phyloP scores from a whole-genome alignment of 108 stramenopile genomes.

The Fragilaria crotonensis region DNA sequence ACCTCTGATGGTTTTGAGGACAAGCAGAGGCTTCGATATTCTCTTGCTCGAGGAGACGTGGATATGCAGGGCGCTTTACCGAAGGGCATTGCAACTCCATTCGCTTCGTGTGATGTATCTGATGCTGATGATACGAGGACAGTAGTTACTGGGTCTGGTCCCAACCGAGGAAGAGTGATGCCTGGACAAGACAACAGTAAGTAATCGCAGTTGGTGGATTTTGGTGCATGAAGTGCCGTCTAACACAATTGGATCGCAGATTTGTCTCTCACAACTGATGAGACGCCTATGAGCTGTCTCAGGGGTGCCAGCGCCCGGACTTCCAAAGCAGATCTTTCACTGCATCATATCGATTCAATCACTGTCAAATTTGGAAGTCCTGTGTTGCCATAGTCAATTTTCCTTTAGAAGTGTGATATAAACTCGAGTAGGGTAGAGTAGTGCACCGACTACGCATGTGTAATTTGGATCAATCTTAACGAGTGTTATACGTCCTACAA shows the following conservation, averaged over 20 bases:
- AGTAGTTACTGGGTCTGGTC: slow-evolving; percentile 5
- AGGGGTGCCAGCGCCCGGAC: slow-evolving; percentile 23
- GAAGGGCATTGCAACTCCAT: neutral
- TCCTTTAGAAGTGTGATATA: too few relatives aligned
- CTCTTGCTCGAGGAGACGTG: too few relatives aligned
- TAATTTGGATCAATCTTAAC: too few relatives aligned
- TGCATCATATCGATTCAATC: slow-evolving; percentile 1
- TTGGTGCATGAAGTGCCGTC: neutral
- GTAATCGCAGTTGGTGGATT: neutral
- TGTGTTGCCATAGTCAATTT: neutral
- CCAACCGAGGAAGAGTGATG: neutral
- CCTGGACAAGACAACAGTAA: neutral
- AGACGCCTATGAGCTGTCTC: slow-evolving; percentile 5
- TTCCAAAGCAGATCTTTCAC: neutral
- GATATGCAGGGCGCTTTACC: too few relatives aligned
- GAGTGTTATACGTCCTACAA: too few relatives aligned
- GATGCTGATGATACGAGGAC: neutral
- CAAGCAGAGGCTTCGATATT: too few relatives aligned
- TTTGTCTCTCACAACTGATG: neutral
- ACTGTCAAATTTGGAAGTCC: slow-evolving; percentile 2
- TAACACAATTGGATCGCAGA: neutral
- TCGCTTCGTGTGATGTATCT: too few relatives aligned
- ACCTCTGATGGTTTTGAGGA: too few relatives aligned
- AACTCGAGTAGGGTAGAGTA: too few relatives aligned
- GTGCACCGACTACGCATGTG: too few relatives aligned